These are phyloP conservation scores for Irpex sp. DNA, from an alignment of 1,284 basidiomycete species.

Conservation along the genomic window DNA sequence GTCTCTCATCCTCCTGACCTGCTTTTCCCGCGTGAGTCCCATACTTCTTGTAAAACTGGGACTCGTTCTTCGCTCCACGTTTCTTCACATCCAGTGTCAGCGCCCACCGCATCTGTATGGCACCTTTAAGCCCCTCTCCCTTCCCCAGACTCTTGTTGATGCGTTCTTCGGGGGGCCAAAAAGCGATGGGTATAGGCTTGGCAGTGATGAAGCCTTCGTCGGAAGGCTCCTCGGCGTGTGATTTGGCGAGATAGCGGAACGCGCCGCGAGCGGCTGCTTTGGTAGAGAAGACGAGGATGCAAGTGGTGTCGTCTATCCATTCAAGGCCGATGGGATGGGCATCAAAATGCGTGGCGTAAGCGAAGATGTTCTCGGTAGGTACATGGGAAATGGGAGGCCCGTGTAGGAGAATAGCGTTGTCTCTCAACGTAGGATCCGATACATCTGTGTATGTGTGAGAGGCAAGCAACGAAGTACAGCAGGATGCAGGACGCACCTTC, in stretches of 20 bases:
- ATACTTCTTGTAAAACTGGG: constrained; percentile 73
- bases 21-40: constrained; percentile 63
- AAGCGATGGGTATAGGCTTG: constrained; percentile 59
- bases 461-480: constrained; percentile 1
- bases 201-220: constrained; percentile 56
- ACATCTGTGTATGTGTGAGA: constrained; percentile 17
- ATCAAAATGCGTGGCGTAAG: constrained; percentile 72
- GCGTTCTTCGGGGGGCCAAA: constrained; percentile 77
- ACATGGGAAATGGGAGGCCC: constrained; percentile 70
- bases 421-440: constrained; percentile 41
- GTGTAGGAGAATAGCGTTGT: constrained; percentile 66
- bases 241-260: constrained; percentile 47
- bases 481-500: constrained; percentile 27
- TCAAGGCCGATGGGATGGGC: constrained; percentile 66
- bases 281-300: constrained; percentile 67
- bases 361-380: constrained; percentile 68
- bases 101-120: constrained; percentile 71
- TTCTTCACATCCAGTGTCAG: constrained; percentile 65
- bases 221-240: constrained; percentile 46
- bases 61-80: constrained; percentile 62
- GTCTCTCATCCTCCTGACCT: constrained; percentile 19
- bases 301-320: constrained; percentile 78
- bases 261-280: constrained; percentile 50
- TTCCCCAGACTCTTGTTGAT: constrained; percentile 66
- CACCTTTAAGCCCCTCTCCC: constrained; percentile 58